These are phyloP conservation scores for Erucastrum elatum DNA, from an alignment of 345 rosid genomes.

Conservation along the genomic window DNA sequence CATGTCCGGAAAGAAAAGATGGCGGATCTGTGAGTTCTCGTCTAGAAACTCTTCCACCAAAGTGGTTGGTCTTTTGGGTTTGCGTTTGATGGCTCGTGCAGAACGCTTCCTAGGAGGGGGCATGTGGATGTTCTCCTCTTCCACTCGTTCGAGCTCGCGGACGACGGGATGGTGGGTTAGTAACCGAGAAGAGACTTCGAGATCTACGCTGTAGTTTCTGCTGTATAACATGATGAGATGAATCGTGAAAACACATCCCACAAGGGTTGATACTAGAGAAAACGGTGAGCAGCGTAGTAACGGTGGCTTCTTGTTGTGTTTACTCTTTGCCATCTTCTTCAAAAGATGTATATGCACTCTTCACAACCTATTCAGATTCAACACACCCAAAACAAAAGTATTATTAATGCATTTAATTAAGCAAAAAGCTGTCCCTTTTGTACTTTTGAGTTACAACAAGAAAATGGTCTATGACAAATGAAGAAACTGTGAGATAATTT, in stretches of 20 bases:
- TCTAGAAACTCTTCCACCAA: slow-evolving; percentile 90
- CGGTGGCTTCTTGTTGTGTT: slow-evolving; percentile 69
- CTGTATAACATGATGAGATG: slow-evolving; percentile 55
- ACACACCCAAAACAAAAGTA: not conserved
- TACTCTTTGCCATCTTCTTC: slow-evolving; percentile 47
- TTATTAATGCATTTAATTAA: not conserved
- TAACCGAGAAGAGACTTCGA: slow-evolving; percentile 45
- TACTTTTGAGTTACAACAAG: not conserved
- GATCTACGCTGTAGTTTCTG: slow-evolving; percentile 42
- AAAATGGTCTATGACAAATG: slow-evolving; percentile 10
- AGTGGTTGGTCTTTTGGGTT: slow-evolving; percentile 72
- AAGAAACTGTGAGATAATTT: slow-evolving; percentile 2
- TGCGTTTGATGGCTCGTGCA: slow-evolving; percentile 86
- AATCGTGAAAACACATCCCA: slow-evolving; percentile 70
- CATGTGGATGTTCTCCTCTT: slow-evolving; percentile 79
- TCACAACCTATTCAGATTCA: slow-evolving; percentile 27
- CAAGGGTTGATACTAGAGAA: slow-evolving; percentile 56
- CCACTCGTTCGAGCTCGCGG: slow-evolving; percentile 75
- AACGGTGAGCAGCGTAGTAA: slow-evolving; percentile 37
- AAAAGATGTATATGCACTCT: slow-evolving; percentile 36
- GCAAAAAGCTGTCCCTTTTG: not conserved
- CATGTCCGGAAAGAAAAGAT: slow-evolving; percentile 74
- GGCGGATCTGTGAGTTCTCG: slow-evolving; percentile 81
- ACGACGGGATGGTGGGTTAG: slow-evolving; percentile 47
- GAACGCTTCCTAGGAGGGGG: slow-evolving; percentile 91